phyloP scores from a whole-genome alignment of 768 basidiomycete species.

The Boletus eberwhitei region DNA sequence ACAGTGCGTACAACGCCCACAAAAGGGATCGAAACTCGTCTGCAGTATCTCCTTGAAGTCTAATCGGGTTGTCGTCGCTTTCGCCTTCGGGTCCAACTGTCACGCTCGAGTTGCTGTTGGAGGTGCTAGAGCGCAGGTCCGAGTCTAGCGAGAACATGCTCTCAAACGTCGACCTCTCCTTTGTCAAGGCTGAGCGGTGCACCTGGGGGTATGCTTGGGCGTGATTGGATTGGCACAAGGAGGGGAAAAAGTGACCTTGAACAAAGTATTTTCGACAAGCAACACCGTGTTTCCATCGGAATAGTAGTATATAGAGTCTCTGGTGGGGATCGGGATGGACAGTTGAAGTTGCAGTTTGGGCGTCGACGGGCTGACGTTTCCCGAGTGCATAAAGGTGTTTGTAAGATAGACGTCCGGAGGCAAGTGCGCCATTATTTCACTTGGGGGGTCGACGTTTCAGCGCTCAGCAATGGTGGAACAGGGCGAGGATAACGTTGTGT shows the following conservation, averaged over 20 bases:
- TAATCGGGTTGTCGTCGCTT: constrained; percentile 49
- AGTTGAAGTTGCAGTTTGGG: constrained; percentile 33
- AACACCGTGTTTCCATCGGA: constrained; percentile 41
- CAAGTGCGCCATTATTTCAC: constrained; percentile 28
- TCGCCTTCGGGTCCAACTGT: constrained; percentile 41
- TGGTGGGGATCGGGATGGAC: constrained; percentile 32
- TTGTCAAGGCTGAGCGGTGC: constrained; percentile 40
- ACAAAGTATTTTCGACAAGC: constrained; percentile 42
- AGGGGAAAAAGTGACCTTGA: constrained; percentile 40
- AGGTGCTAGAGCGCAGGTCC: constrained; percentile 29
- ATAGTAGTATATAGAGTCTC: constrained; percentile 41
- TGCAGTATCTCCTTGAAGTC: constrained; percentile 44
- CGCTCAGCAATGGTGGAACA: constrained; percentile 4
- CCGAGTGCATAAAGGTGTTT: constrained; percentile 33
- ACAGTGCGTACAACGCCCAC: constrained; percentile 53
- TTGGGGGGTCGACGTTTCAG: constrained; percentile 7
- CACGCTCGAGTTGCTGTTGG: constrained; percentile 21
- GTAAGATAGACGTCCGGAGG: constrained; percentile 32
- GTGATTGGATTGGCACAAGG: constrained; percentile 11
- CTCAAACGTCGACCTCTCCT: constrained; percentile 46
- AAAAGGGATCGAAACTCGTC: constrained; percentile 52
- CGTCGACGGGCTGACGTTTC: constrained; percentile 29
- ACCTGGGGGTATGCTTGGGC: constrained; percentile 32
- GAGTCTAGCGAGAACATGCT: constrained; percentile 45
- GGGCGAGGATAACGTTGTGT: constrained; percentile 12